Conservation (phyloP, 1,139 yeast genomes). For the Pichia sp. region DNA sequence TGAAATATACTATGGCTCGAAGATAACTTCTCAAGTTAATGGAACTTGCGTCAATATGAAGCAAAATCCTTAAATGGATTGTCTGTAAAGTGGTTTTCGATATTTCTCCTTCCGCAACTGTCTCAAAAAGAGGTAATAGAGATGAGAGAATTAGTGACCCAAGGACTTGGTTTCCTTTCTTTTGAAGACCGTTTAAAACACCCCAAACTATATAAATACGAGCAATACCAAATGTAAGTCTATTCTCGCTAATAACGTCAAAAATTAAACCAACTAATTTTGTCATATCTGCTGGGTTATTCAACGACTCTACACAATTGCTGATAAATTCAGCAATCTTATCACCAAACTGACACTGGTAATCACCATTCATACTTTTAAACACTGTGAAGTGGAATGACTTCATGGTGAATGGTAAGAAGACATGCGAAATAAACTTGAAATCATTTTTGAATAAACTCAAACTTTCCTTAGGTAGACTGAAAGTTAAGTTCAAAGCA, state of each 20-base stretch:
- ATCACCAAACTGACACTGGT: conserved; percentile 57
- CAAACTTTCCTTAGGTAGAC: conserved; percentile 47
- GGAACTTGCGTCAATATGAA: conserved; percentile 31
- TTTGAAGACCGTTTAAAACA: conserved; percentile 46
- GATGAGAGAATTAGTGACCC: conserved; percentile 28
- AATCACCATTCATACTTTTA: conserved; percentile 28
- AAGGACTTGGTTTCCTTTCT: conserved; percentile 32
- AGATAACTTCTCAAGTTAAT: conserved; percentile 31
- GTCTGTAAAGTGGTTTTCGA: conserved; percentile 50
- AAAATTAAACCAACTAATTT: conserved; percentile 36
- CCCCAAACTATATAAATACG: conserved; percentile 62
- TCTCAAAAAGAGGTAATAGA: conserved; percentile 46
- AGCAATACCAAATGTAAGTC: conserved; percentile 65
- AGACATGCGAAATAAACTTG: conserved; percentile 45
- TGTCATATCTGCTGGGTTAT: conserved; percentile 33
- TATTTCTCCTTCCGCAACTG: conserved; percentile 56
- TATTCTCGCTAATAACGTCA: conserved; percentile 42
- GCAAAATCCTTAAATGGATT: conserved; percentile 43
- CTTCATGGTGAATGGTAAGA: conserved; percentile 60
- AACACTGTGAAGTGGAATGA: conserved; percentile 55
- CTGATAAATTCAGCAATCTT: conserved; percentile 45
- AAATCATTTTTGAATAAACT: conserved; percentile 44
- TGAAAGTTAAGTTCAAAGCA: conserved; percentile 53
- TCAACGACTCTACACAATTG: conserved; percentile 36
- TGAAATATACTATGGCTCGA: conserved; percentile 37